Conservation (phyloP, 306 rosid species). For the Quercus wislizeni region DNA sequence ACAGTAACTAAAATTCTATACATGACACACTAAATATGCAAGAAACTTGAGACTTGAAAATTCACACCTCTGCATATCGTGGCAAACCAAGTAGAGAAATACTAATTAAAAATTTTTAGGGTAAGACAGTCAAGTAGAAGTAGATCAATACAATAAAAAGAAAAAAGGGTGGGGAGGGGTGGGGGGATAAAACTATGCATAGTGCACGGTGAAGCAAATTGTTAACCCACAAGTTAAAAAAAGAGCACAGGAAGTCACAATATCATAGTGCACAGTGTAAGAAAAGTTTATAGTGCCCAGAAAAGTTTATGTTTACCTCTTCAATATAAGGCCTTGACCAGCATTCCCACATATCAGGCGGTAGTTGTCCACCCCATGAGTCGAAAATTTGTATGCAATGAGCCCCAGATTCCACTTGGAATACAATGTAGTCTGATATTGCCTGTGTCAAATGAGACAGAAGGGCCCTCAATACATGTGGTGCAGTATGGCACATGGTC, state of each 20-base stretch:
- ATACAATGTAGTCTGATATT: slow-evolving; percentile 76
- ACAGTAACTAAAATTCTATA: background rate
- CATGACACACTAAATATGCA: background rate
- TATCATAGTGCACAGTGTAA: background rate
- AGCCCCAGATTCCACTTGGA: slow-evolving; percentile 92
- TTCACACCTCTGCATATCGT: background rate
- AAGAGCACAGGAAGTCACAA: slow-evolving; percentile 4
- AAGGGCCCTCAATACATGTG: slow-evolving; percentile 76
- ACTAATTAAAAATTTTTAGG: too few species aligned
- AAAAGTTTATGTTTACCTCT: slow-evolving; percentile 44
- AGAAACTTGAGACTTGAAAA: background rate
- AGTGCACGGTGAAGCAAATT: background rate
- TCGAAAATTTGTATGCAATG: slow-evolving; percentile 97
- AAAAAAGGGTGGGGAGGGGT: too few species aligned
- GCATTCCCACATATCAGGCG: slow-evolving; percentile 89
- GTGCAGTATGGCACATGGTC: slow-evolving; percentile 54
- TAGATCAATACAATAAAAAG: background rate
- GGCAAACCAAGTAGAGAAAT: background rate
- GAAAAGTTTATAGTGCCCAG: slow-evolving; percentile 1
- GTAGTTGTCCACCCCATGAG: slow-evolving; percentile 97
- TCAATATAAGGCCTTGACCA: slow-evolving; percentile 96
- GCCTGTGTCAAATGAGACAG: slow-evolving; percentile 87
- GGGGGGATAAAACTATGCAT: background rate
- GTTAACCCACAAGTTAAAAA: background rate
- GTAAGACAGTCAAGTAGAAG: background rate